Evolutionary conservation across 139 green algal species (phyloP).

Genomic region (Limnomonas spitsbergensis): DNA sequence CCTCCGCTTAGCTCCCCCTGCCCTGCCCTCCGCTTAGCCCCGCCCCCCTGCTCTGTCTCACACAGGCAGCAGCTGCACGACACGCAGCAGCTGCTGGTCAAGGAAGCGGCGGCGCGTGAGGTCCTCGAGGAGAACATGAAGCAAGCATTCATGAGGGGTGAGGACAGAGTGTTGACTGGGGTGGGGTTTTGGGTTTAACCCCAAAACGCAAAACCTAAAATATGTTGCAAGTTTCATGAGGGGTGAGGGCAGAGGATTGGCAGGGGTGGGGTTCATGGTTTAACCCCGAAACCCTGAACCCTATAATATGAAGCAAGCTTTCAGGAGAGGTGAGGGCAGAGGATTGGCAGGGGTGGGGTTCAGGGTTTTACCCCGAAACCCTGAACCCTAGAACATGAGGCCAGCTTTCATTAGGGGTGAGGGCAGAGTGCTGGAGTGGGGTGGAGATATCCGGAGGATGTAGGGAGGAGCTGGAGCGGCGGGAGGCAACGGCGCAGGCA

Average conservation of each 20-base stretch:
- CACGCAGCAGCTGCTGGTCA: not conserved
- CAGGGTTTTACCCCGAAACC: not conserved
- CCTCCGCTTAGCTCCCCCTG: no score
- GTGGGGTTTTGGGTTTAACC: not conserved
- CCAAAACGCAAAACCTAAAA: no score
- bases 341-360: not conserved
- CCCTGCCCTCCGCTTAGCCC: no score
- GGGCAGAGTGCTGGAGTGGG: not conserved
- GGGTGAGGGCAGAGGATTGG: constrained; percentile 21
- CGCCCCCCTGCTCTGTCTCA: no score
- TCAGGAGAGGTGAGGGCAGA: not conserved
- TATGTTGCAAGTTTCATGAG: no score
- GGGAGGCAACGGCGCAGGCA: no score
- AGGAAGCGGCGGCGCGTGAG: not conserved
- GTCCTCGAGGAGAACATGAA: constrained; percentile 69
- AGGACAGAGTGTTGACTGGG: not conserved
- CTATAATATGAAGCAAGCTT: not conserved
- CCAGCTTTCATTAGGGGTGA: not conserved
- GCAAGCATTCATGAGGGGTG: constrained; percentile 67
- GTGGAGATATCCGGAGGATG: no score
- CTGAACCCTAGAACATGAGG: not conserved
- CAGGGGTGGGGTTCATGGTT: not conserved
- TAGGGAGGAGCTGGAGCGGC: no score
- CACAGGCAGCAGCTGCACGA: not conserved
- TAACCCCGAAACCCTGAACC: not conserved